phyloP scores from a whole-genome alignment of 1,284 basidiomycete species.

The Inonotus obliquus region DNA sequence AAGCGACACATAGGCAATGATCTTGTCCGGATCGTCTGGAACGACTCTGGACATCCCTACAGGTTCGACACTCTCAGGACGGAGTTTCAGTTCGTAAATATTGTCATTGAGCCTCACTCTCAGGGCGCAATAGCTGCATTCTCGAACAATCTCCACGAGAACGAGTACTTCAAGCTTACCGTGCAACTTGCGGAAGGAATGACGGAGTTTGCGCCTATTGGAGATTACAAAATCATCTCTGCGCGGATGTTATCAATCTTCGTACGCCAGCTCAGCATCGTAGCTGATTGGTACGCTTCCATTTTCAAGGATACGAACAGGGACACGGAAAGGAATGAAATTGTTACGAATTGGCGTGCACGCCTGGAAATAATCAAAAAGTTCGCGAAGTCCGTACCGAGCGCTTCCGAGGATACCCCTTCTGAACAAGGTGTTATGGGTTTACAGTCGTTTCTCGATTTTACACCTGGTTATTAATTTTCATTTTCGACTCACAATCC shows the following conservation, averaged over 20 bases:
- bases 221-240: constrained; percentile 90
- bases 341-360: constrained; percentile 85
- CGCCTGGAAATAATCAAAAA: constrained; percentile 77
- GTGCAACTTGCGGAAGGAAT: constrained; percentile 84
- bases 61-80: constrained; percentile 88
- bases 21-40: constrained; percentile 94
- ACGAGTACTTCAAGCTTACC: constrained; percentile 89
- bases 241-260: constrained; percentile 78
- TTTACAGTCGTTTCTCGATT: constrained; percentile 36
- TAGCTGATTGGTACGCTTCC: constrained; percentile 85
- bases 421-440: constrained; percentile 28
- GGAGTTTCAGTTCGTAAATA: constrained; percentile 97
- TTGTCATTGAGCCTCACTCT: constrained; percentile 94
- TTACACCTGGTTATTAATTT: constrained; percentile 32
- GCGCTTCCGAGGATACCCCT: constrained; percentile 19
- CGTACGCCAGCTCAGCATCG: constrained; percentile 79
- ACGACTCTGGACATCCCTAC: constrained; percentile 88
- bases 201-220: constrained; percentile 88
- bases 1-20: constrained; percentile 95
- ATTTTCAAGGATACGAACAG: constrained; percentile 74
- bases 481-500: not conserved
- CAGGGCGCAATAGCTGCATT: constrained; percentile 77
- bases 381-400: constrained; percentile 37
- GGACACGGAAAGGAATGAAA: constrained; percentile 68
- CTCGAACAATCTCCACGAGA: constrained; percentile 74